Percentiles rank a stretch among this genome's conserved stretches.
phyloP scores from a whole-genome alignment of 805 yeast species.

The Tetrapisispora namnaoensis region DNA sequence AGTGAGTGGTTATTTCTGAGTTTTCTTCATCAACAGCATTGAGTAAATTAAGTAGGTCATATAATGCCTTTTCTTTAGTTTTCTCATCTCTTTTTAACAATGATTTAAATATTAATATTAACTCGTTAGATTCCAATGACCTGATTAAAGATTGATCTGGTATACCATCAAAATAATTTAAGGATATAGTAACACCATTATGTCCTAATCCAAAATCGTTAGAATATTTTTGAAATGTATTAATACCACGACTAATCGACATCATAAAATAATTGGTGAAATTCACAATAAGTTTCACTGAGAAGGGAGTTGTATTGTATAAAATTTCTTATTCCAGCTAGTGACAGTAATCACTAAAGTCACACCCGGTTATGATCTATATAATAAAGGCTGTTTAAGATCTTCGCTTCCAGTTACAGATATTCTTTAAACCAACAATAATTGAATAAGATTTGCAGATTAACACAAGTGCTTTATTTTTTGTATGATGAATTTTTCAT shows the following conservation, averaged over 20 bases:
- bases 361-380: too few species aligned
- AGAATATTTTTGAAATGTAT: slow-evolving; percentile 19
- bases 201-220: slow-evolving; percentile 31
- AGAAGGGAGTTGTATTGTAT: background rate
- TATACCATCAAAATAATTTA: slow-evolving; percentile 66
- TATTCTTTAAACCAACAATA: too few species aligned
- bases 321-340: background rate
- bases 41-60: slow-evolving; percentile 38
- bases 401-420: too few species aligned
- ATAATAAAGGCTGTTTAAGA: too few species aligned
- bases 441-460: too few species aligned
- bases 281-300: background rate
- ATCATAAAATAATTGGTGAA: slow-evolving; percentile 5
- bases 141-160: slow-evolving; percentile 54
- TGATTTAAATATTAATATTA: slow-evolving; percentile 63
- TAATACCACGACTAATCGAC: slow-evolving; percentile 24
- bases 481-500: too few species aligned
- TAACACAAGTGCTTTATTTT: too few species aligned
- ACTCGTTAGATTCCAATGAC: slow-evolving; percentile 32
- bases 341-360: too few species aligned
- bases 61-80: slow-evolving; percentile 76
- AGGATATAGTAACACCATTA: slow-evolving; percentile 45
- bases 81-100: slow-evolving; percentile 68
- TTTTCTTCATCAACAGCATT: slow-evolving; percentile 11
- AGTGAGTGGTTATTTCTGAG: background rate